Conservation (phyloP, 306 rosid species). For the Pyrus betulifolia region DNA sequence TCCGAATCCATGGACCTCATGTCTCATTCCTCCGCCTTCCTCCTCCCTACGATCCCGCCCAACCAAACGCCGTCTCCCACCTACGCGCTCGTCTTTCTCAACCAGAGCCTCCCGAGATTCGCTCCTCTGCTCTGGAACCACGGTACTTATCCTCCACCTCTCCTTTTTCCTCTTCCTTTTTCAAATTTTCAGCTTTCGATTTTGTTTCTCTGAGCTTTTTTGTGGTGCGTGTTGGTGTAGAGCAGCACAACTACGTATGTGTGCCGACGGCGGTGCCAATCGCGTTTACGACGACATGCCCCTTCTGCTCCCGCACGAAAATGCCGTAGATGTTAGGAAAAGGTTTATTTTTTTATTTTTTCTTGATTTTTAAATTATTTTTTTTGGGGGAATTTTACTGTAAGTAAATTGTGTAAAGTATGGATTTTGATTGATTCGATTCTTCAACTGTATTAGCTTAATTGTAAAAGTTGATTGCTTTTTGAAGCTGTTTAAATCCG, state of each 20-base stretch:
- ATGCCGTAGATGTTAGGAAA: slow-evolving; percentile 50
- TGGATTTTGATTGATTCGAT: background rate
- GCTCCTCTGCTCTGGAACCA: slow-evolving; percentile 86
- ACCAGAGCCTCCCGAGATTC: slow-evolving; percentile 71
- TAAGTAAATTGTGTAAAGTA: background rate
- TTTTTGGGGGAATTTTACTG: background rate
- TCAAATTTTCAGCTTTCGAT: background rate
- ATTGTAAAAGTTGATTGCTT: background rate
- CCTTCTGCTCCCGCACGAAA: slow-evolving; percentile 46
- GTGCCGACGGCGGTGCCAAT: slow-evolving; percentile 98
- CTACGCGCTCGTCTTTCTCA: slow-evolving; percentile 66
- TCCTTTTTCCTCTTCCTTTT: background rate
- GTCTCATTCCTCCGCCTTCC: slow-evolving; percentile 63
- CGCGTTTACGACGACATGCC: slow-evolving; percentile 83
- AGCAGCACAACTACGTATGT: slow-evolving; percentile 62
- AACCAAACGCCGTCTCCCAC: slow-evolving; percentile 17
- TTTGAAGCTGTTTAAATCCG: background rate
- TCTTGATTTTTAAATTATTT: background rate
- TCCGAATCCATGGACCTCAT: slow-evolving; percentile 37
- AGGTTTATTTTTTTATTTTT: slow-evolving; percentile 26
- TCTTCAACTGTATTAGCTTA: background rate
- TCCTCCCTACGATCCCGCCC: slow-evolving; percentile 35
- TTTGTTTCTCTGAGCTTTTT: background rate
- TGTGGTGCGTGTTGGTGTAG: slow-evolving; percentile 18
- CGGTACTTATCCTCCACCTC: slow-evolving; percentile 30